Evolutionary conservation across 805 yeast species (phyloP).

Genomic region (Metschnikowia corniflorae): DNA sequence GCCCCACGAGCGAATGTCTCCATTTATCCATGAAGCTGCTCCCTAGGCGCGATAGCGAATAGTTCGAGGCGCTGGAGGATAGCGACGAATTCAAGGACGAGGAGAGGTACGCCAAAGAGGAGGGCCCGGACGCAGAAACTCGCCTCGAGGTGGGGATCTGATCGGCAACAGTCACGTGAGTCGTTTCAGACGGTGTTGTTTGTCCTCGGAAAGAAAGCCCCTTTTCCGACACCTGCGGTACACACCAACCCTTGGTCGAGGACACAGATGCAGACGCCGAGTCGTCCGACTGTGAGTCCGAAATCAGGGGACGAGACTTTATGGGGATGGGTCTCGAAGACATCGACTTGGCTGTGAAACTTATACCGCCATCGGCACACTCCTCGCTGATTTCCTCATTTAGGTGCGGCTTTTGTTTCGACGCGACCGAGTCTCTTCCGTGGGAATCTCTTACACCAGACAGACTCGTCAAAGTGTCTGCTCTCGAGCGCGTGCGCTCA

Average conservation of each 20-base stretch:
- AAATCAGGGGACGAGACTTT: constrained; percentile 1
- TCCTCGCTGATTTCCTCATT: not conserved
- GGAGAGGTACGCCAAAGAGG: constrained; percentile 39
- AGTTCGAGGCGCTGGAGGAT: constrained; percentile 35
- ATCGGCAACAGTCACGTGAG: constrained; percentile 22
- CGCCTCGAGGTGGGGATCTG: constrained; percentile 12
- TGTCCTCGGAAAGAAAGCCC: constrained; percentile 21
- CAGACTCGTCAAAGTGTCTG: too few relatives aligned
- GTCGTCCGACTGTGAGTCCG: constrained; percentile 12
- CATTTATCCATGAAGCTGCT: constrained; percentile 45
- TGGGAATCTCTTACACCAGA: too few relatives aligned
- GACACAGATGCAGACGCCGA: constrained; percentile 21
- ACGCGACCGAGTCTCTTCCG: not conserved
- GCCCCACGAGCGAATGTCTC: constrained; percentile 31
- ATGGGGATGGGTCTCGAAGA: constrained; percentile 15
- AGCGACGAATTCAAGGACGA: constrained; percentile 40
- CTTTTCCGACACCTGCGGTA: constrained; percentile 36
- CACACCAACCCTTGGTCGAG: constrained; percentile 46
- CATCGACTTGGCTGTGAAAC: constrained; percentile 4
- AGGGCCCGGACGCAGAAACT: constrained; percentile 34
- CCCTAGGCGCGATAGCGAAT: constrained; percentile 39
- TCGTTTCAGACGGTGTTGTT: constrained; percentile 15
- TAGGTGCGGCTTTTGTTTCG: not conserved
- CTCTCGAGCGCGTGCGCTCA: too few relatives aligned
- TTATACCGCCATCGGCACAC: constrained; percentile 3